These are phyloP conservation scores for Fragilariopsis cylindrus DNA, from an alignment of 108 stramenopile genomes.

Conservation along the genomic window DNA sequence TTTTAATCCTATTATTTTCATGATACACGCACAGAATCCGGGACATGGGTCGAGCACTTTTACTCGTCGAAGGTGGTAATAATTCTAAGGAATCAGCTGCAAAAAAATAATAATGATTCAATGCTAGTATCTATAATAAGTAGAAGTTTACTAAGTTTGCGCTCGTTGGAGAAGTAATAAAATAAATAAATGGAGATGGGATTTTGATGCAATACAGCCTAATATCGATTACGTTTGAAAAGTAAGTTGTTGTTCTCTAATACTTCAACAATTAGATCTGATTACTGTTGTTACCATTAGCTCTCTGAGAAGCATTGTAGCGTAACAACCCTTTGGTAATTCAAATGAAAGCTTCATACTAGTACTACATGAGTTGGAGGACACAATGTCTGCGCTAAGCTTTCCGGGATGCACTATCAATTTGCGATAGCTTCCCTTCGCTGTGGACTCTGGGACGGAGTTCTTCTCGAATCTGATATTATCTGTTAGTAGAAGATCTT, in stretches of 20 bases:
- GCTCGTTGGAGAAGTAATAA: no score
- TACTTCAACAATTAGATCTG: conserved; percentile 4
- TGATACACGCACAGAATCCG: conserved; percentile 24
- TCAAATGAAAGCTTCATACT: conserved; percentile 54
- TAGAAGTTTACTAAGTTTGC: no score
- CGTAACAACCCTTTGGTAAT: conserved; percentile 78
- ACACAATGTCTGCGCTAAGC: conserved; percentile 25
- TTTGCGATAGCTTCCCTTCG: conserved; percentile 77
- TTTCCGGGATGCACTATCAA: conserved; percentile 46
- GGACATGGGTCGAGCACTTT: conserved; percentile 63
- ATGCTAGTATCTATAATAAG: no score
- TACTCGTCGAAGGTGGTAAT: neutral
- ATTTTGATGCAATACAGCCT: no score
- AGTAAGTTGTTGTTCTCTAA: neutral
- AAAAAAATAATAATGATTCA: no score
- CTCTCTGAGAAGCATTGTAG: conserved; percentile 82
- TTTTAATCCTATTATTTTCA: neutral
- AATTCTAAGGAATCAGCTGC: no score
- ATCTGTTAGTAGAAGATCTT: conserved; percentile 50
- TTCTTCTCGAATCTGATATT: conserved; percentile 56
- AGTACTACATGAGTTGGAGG: conserved; percentile 16
- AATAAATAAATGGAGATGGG: no score
- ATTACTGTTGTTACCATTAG: conserved; percentile 71
- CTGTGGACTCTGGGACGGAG: conserved; percentile 55
- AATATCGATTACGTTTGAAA: no score